Evolutionary conservation across 1,284 basidiomycete species (phyloP), one percentile per base, ranked within the genome.

Genomic region (Schizophyllum amplum): DNA sequence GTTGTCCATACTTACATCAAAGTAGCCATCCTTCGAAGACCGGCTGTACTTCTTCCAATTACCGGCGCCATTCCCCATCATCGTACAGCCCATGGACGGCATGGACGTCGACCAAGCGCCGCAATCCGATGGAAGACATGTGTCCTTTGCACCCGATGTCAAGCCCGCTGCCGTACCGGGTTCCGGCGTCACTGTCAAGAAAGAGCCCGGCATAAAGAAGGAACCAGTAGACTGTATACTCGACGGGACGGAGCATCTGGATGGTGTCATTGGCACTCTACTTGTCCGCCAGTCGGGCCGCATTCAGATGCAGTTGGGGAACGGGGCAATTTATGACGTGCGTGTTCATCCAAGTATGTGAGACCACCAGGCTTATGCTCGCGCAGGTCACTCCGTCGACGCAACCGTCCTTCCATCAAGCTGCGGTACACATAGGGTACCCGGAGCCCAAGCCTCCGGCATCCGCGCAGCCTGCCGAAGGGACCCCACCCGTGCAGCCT

Each of bases 1-100:
- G 54, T 58, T 21, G 56, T 26, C 17, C 7, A 24, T 17, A 47
- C 55, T 58, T 11, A 60, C 26, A 51, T 53, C 48, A 4, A 52
- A 53, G 23, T 57, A 84, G 82, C 78, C 48, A 4, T 11, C 48
- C 48, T 22, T 50, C 48, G 84, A 80, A 75, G 83, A 85, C 67
- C 78, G 85, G 24, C 75, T 97, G 1, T 96, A 92, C 67, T 86
- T 94, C 62, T 96, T 97, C 74, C 94, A 96, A 69, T 96, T 98
- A 67, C 94, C 94, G 0, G 72, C 79, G n/a, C 86, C 91, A 0
- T 94, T 97, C 71, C 94, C 94, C 0, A 78, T 75, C 15, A 96
- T 95, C 70, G 62, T 75, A 6, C 67, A 75, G 5, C 56, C 65
- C 65, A 57, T 62, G 15, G 51, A 64, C 54, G 62, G 33, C 13